Conservation (phyloP, 139 green algal species). For the Tetraselmis striata region DNA sequence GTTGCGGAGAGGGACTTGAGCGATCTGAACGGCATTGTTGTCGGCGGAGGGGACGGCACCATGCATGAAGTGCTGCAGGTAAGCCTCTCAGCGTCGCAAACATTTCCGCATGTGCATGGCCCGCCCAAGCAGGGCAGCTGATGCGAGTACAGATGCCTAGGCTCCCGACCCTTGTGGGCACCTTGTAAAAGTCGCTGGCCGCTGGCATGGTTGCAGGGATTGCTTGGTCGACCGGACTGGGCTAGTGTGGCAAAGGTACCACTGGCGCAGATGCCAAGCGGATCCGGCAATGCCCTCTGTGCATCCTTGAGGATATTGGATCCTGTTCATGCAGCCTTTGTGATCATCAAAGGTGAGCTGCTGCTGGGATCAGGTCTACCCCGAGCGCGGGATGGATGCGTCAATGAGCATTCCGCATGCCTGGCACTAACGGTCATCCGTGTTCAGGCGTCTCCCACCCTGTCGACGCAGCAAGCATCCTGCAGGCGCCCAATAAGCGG, state of each 20-base stretch:
- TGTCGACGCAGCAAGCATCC: neutral
- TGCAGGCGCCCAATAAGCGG: neutral
- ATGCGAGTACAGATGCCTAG: too few relatives aligned
- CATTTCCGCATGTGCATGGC: too few relatives aligned
- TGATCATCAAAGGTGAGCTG: neutral
- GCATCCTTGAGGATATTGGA: neutral
- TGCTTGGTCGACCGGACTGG: neutral
- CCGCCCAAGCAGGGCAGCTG: too few relatives aligned
- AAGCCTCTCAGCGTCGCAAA: too few relatives aligned
- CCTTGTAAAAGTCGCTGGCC: too few relatives aligned
- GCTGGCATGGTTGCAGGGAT: neutral
- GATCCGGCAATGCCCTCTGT: neutral
- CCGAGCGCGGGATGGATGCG: too few relatives aligned
- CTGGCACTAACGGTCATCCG: too few relatives aligned
- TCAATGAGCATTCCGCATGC: too few relatives aligned
- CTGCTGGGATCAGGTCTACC: too few relatives aligned
- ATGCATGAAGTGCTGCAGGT: neutral
- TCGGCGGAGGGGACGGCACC: neutral
- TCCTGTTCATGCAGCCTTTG: neutral
- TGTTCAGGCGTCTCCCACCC: neutral
- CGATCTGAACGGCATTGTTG: neutral
- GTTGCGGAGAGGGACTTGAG: neutral
- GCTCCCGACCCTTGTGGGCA: too few relatives aligned
- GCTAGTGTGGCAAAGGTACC: neutral
- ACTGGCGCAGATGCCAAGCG: neutral